Conservation (phyloP, 352 stramenopile genomes). For the Thraustochytrium striatum region DNA sequence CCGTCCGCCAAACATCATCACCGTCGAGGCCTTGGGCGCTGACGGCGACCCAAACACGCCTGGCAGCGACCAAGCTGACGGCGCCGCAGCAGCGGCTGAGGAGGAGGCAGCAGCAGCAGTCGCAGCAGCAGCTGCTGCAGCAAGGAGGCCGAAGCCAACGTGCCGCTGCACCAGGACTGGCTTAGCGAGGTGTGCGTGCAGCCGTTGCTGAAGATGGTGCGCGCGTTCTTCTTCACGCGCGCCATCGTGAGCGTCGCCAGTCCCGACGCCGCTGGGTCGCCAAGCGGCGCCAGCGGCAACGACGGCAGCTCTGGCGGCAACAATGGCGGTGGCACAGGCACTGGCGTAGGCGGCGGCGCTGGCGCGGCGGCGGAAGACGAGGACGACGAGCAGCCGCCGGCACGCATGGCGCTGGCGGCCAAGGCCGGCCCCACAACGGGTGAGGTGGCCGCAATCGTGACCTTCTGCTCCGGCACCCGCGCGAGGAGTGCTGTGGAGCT, state of each 20-base stretch:
- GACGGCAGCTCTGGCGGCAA: not conserved
- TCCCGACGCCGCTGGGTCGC: not conserved
- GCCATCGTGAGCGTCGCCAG: not conserved
- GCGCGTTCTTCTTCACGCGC: not conserved
- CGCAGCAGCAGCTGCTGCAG: not conserved
- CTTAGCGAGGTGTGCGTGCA: not conserved
- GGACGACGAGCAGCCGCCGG: not conserved
- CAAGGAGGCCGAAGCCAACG: not conserved
- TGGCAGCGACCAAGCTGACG: no score
- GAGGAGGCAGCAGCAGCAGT: not conserved
- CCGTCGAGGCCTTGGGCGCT: no score
- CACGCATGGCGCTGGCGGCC: not conserved
- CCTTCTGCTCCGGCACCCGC: not conserved
- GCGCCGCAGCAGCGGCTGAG: no score
- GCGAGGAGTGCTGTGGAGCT: not conserved
- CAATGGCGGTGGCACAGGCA: not conserved
- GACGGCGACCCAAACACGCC: no score
- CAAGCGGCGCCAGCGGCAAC: not conserved
- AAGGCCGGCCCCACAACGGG: not conserved
- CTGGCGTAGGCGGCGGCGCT: not conserved
- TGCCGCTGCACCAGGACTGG: not conserved
- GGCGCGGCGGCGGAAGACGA: not conserved
- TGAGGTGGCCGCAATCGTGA: slow-evolving; percentile 18
- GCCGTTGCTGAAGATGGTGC: not conserved
- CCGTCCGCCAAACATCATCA: no score